Evolutionary conservation across 2,329 filamentous ascomycete genomes (phyloP).

Genomic region (Cordyceps farinosa): DNA sequence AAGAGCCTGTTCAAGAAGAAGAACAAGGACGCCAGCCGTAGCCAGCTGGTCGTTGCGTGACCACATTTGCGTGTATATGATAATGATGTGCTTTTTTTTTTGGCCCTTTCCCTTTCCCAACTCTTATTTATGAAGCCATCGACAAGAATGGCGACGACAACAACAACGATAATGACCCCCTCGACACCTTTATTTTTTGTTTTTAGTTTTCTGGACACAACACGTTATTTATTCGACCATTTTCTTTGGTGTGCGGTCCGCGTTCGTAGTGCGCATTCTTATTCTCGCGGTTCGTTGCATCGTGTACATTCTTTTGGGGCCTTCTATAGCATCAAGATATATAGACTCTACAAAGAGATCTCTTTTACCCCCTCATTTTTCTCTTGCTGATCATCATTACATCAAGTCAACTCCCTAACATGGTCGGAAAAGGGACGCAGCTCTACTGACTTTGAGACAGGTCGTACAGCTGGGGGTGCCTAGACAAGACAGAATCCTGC

Average conservation of each 20-base stretch:
- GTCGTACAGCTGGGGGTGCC: no score
- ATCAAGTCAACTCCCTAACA: no score
- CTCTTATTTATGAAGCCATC: background rate
- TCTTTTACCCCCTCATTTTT: no score
- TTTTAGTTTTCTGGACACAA: background rate
- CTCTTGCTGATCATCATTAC: no score
- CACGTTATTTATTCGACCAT: background rate
- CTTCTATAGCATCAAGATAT: background rate
- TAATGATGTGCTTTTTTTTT: conserved; percentile 3
- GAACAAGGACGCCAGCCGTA: conserved; percentile 39
- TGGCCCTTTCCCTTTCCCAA: background rate
- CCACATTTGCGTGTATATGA: background rate
- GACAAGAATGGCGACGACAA: background rate
- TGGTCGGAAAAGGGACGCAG: no score
- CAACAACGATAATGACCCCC: conserved; percentile 9
- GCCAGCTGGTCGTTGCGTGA: conserved; percentile 30
- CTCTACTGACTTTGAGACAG: no score
- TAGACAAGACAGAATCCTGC: no score
- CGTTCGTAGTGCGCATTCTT: background rate
- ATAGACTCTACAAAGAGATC: background rate
- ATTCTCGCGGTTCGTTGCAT: background rate
- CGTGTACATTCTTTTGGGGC: background rate
- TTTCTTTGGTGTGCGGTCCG: background rate
- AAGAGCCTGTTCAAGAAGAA: conserved; percentile 58
- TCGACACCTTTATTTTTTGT: background rate